Conservation (phyloP, 441 rosid genomes). For the Pelargonium myrrhifolium region DNA sequence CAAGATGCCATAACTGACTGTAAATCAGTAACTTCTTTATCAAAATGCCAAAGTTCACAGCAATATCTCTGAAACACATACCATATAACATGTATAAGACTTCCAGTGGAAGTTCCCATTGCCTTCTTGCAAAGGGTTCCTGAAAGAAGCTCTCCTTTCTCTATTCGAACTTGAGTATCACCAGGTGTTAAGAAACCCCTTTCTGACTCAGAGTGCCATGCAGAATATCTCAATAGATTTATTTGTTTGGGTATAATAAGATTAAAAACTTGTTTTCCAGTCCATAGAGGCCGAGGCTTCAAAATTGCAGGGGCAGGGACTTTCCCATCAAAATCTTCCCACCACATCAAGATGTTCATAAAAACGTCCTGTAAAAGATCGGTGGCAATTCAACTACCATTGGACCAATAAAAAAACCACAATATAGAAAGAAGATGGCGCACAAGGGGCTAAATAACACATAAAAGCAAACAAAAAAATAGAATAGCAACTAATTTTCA, state of each 20-base stretch:
- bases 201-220: slow-evolving; percentile 85
- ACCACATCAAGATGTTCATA: slow-evolving; percentile 99
- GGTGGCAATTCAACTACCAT: slow-evolving; percentile 10
- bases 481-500: not conserved
- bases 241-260: slow-evolving; percentile 98
- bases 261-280: slow-evolving; percentile 97
- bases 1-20: not conserved
- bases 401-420: slow-evolving; percentile 6
- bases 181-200: slow-evolving; percentile 83
- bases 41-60: not conserved
- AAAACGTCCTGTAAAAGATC: slow-evolving; percentile 71
- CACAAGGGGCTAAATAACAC: not conserved
- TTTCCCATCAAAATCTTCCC: slow-evolving; percentile 99
- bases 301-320: slow-evolving; percentile 90
- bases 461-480: not conserved
- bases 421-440: slow-evolving; percentile 9
- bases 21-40: not conserved
- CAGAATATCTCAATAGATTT: slow-evolving; percentile 79
- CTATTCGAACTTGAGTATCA: slow-evolving; percentile 90
- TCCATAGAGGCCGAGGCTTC: slow-evolving; percentile 96
- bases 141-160: slow-evolving; percentile 81
- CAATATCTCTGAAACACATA: slow-evolving; percentile 25
- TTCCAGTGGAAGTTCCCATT: slow-evolving; percentile 86
- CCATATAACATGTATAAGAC: slow-evolving; percentile 98
- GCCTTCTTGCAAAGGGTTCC: slow-evolving; percentile 99